Conservation (phyloP, 2,329 filamentous ascomycete species). For the Moelleriella libera region DNA sequence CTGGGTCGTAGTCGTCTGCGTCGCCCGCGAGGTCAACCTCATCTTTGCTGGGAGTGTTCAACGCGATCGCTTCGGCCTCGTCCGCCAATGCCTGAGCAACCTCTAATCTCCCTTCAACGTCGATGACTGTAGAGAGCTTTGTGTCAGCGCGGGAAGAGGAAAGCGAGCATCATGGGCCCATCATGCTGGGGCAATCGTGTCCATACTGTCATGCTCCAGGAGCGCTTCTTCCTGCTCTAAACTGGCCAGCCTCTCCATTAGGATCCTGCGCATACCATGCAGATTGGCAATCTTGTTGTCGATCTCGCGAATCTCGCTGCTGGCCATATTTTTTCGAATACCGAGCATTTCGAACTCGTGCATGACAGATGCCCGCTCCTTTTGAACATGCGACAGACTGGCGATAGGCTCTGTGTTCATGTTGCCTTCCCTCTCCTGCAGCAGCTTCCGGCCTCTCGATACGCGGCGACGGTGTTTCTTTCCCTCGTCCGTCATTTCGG, state of each 20-base stretch:
- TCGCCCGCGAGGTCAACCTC: slow-evolving; percentile 39
- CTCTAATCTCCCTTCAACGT: slow-evolving; percentile 47
- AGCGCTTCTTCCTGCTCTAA: slow-evolving; percentile 85
- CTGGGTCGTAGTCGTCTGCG: slow-evolving; percentile 30
- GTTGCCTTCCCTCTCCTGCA: slow-evolving; percentile 43
- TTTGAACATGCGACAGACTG: slow-evolving; percentile 59
- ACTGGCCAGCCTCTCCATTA: slow-evolving; percentile 71
- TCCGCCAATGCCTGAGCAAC: slow-evolving; percentile 45
- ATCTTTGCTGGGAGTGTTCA: slow-evolving; percentile 34
- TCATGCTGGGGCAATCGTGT: too few species aligned
- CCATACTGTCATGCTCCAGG: slow-evolving; percentile 73
- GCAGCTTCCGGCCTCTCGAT: slow-evolving; percentile 62
- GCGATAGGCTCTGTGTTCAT: slow-evolving; percentile 43
- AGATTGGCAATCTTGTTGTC: slow-evolving; percentile 94
- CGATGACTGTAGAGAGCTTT: slow-evolving; percentile 32
- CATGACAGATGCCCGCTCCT: slow-evolving; percentile 65
- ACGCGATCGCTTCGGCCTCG: slow-evolving; percentile 41
- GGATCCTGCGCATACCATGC: slow-evolving; percentile 81
- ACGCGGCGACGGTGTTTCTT: slow-evolving; percentile 57
- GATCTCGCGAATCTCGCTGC: slow-evolving; percentile 88
- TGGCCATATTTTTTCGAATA: slow-evolving; percentile 94
- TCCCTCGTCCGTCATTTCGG: slow-evolving; percentile 53
- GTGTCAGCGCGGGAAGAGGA: background rate
- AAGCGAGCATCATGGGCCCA: too few species aligned
- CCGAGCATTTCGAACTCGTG: slow-evolving; percentile 84